Percentiles rank a stretch among this genome's conserved stretches.
These are phyloP conservation scores for Chrysoporthe cubensis DNA, from an alignment of 2,329 filamentous ascomycete species.

Conservation along the genomic window DNA sequence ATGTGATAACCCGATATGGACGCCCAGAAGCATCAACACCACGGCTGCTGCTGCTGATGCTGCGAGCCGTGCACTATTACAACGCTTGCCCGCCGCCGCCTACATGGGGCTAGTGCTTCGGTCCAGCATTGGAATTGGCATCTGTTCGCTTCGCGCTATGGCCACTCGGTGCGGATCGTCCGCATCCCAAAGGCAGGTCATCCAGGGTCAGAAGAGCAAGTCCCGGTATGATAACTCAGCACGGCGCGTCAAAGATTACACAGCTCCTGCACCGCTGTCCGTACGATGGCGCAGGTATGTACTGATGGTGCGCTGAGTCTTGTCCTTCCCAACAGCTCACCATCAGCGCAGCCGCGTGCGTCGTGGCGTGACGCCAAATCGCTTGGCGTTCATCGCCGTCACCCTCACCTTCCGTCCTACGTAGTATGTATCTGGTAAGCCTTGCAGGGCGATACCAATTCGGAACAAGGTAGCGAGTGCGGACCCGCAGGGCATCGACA, in stretches of 20 bases:
- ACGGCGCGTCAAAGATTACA: not conserved
- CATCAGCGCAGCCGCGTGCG: not conserved
- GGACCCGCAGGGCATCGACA: slow-evolving; percentile 4
- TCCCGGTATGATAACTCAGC: not conserved
- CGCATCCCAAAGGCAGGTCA: not conserved
- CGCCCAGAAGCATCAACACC: slow-evolving; percentile 5
- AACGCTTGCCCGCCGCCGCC: not conserved
- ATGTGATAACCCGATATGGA: slow-evolving; percentile 17
- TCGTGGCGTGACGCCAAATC: slow-evolving; percentile 2
- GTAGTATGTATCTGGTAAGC: not conserved
- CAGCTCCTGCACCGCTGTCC: not conserved
- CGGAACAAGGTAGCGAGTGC: slow-evolving; percentile 23
- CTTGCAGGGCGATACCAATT: slow-evolving; percentile 6
- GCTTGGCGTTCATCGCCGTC: slow-evolving; percentile 1
- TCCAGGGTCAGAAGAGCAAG: not conserved
- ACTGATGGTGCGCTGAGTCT: not conserved
- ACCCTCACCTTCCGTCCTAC: slow-evolving; percentile 8
- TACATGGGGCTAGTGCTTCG: not conserved
- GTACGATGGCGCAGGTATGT: not conserved
- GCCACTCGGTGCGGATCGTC: not conserved
- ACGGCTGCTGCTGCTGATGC: slow-evolving; percentile 9
- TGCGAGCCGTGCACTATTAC: slow-evolving; percentile 20
- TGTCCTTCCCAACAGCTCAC: not conserved
- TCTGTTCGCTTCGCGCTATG: slow-evolving; percentile 6
- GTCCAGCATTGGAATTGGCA: not conserved